Evolutionary conservation across 345 rosid species (phyloP), one percentile per base, ranked within the genome.

Genomic region (Arabis alpina): DNA sequence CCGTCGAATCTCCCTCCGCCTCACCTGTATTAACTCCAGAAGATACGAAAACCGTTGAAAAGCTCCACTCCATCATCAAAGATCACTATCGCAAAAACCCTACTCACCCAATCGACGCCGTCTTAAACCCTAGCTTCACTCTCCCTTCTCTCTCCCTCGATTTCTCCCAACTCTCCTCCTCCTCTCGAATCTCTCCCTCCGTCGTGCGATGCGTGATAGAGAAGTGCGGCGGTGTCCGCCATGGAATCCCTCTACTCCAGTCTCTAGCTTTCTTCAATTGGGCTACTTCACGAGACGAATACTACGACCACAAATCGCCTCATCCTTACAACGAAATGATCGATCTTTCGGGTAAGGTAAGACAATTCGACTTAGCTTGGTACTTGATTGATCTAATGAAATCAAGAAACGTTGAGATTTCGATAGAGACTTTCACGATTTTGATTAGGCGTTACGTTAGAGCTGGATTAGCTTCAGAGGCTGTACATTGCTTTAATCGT

Each of bases 381-480:
- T 79, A 80, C 40, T 61, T 89, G 6, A 81, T 94, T 30, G 90
- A 86, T 67, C 70, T 71, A 16, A 94, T 91, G 99, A 88, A 79
- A 79, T 64, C 86, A 4, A 82, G 88, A 64, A 70, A 80, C 64
- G 87, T 91, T 0, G 79, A 77, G n/a, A 71, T 91, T 30, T 70
- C 85, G 0, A 49, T 83, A 0, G 82, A 78, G 13, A 86, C 96
- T 1, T 94, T 91, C 80, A 80, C 93, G 60, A 78, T 84, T 67
- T 77, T 94, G 2, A 70, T 94, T 25, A 84, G 97, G 58, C 95
- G 99, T 11, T 94, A 89, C 16, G 92, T 87, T 69, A 85, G 87
- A 78, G 96, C 98, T 12, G 98, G 97, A 37, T 44, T 94, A 76
- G 80, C 92, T 10, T 82, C 83, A 2, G 99, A 94, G 82, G 99